Conservation (phyloP, 306 rosid species). For the Glycine soja region DNA sequence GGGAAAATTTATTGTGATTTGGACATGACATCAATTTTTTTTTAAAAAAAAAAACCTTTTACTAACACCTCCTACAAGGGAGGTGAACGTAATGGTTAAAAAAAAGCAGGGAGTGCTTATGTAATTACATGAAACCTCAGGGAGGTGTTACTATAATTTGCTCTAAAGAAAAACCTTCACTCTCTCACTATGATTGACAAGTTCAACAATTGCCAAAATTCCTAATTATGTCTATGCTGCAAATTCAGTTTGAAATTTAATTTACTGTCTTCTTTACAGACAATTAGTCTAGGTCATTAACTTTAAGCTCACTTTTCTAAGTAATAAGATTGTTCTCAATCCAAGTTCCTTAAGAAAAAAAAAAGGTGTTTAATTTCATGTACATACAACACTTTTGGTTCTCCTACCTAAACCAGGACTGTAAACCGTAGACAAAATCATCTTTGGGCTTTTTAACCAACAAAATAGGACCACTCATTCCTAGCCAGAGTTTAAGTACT, state of each 20-base stretch:
- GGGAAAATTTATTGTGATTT: too few species aligned
- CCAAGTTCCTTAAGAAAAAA: conserved; percentile 2
- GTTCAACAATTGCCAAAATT: neutral
- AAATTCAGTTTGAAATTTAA: neutral
- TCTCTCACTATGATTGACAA: neutral
- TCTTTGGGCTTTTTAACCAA: neutral
- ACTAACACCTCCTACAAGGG: too few species aligned
- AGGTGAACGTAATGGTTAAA: too few species aligned
- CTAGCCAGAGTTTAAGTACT: neutral
- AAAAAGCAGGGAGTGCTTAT: too few species aligned
- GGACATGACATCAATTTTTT: too few species aligned
- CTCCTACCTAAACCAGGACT: conserved; percentile 14
- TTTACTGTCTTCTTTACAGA: neutral
- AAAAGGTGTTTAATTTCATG: neutral
- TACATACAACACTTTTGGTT: neutral
- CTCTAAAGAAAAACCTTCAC: conserved; percentile 26
- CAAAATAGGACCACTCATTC: neutral
- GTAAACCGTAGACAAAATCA: neutral
- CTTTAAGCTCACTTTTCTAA: neutral
- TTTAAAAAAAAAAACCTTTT: too few species aligned
- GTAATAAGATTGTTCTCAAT: neutral
- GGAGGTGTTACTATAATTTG: too few species aligned
- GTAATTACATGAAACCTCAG: too few species aligned
- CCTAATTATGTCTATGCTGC: too few species aligned
- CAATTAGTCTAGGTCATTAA: neutral